Conservation (phyloP, 805 yeast species). For the Kockiozyma suomiensis region DNA sequence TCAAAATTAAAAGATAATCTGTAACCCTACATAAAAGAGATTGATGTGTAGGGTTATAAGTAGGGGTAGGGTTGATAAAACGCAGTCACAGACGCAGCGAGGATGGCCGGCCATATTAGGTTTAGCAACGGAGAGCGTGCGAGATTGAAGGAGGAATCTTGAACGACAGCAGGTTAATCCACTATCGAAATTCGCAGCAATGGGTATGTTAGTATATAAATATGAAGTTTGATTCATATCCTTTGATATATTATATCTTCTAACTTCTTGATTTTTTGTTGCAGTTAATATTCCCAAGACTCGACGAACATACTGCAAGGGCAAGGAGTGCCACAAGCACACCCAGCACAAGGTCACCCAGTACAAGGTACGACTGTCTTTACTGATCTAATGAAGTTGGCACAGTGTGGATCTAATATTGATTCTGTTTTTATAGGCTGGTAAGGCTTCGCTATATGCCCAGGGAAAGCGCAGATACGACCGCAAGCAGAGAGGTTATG, state of each 20-base stretch:
- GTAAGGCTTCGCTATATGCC: conserved; percentile 98
- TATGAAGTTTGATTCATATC: neutral
- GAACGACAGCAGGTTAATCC: neutral
- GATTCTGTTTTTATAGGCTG: conserved; percentile 56
- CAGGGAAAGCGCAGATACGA: conserved; percentile 99
- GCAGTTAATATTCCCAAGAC: conserved; percentile 99
- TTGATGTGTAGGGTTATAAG: too few species aligned
- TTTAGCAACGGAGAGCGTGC: neutral
- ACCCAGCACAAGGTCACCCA: conserved; percentile 99
- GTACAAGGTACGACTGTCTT: conserved; percentile 61
- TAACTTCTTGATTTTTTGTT: neutral
- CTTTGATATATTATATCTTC: neutral
- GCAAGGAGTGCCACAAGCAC: conserved; percentile 98
- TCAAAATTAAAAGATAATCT: neutral
- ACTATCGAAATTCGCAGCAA: neutral
- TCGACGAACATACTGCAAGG: conserved; percentile 99
- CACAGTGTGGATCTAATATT: neutral
- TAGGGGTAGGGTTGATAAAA: neutral
- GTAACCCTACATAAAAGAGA: conserved; percentile 1
- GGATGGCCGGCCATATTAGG: neutral
- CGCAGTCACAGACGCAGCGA: conserved; percentile 1
- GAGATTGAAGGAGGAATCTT: neutral
- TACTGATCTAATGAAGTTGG: neutral
- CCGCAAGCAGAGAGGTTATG: conserved; percentile 99
- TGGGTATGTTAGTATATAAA: conserved; percentile 1